Base-by-base conservation (phyloP, 371 early-diverging fungal genomes). In the Mortierella sp. region DNA sequence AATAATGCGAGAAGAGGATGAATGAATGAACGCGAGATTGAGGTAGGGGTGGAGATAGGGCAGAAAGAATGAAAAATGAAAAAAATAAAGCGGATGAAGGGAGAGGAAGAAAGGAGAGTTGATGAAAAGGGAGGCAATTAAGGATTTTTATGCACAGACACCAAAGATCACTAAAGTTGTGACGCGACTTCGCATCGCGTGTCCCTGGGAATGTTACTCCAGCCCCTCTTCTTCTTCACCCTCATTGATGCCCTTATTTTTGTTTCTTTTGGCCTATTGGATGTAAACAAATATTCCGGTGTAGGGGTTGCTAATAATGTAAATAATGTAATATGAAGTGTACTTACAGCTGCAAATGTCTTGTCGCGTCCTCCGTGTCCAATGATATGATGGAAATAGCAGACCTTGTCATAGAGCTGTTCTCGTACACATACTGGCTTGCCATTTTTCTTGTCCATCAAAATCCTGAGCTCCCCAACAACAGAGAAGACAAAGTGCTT, bases 331-430 rank as follows among this genome's bases (percentile, higher is more conserved):
- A 10, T 49, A 1, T 43, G 4, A 16, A 5, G 26, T 24, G 6
- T 22, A 70, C 81, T 73, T 75, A 75, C 81, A 57, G 81, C 81
- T 59, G 81, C 81, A 67, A 81, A 81, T 9, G 81, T 81, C 73
- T 81, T 81, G 76, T 81, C 81, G 61, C 81, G 81, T 43, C 81
- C 81, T 63, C 81, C 76, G 18, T 81, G 81, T n/a, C 81, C 81
- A 57, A 81, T 81, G 54, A 76, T 81, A 55, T 81, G 76, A 60
- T 81, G 81, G 30, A 81, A 81, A 62, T 81, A 81, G 35, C 81
- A 81, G 32, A 81, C 73, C 61, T 81, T 81, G 66, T 81, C 81
- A 45, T 81, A 81, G 22, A 81, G 64, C 35, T 81, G 81, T 37
- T 81, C 81, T 12, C 76, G 66, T 0, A 81, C 81, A 49, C 81